Evolutionary conservation across 768 basidiomycete species (phyloP).

Genomic region (Suillus brevipes): DNA sequence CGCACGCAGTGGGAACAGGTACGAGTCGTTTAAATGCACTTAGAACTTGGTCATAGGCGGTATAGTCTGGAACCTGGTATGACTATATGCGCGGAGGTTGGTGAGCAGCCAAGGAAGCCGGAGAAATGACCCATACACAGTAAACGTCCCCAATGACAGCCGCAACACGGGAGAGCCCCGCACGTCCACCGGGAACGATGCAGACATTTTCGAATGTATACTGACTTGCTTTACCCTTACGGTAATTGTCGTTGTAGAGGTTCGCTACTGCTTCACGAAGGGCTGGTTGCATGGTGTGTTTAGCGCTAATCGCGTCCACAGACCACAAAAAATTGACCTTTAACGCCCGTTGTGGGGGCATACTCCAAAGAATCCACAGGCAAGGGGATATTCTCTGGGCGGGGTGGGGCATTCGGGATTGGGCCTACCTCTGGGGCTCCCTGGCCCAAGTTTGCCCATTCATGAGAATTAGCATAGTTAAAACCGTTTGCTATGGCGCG

Average conservation of each 20-base stretch:
- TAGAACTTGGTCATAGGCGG: constrained; percentile 82
- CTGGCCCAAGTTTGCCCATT: constrained; percentile 91
- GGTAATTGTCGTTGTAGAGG: constrained; percentile 86
- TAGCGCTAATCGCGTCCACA: constrained; percentile 2
- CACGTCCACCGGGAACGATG: constrained; percentile 91
- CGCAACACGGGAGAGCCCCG: constrained; percentile 87
- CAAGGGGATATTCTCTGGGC: constrained; percentile 64
- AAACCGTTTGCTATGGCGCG: constrained; percentile 96
- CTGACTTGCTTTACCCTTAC: constrained; percentile 75
- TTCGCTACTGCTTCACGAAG: constrained; percentile 89
- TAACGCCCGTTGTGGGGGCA: constrained; percentile 91
- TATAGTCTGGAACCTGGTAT: constrained; percentile 92
- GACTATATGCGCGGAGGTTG: constrained; percentile 43
- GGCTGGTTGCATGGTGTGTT: constrained; percentile 37
- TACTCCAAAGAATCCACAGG: constrained; percentile 81
- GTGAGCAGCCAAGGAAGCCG: neutral
- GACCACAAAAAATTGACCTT: constrained; percentile 43
- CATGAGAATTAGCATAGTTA: constrained; percentile 71
- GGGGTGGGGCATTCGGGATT: constrained; percentile 70
- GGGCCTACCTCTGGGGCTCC: constrained; percentile 88
- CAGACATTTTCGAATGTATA: constrained; percentile 94
- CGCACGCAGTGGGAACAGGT: constrained; percentile 86
- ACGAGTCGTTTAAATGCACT: constrained; percentile 87
- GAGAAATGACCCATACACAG: constrained; percentile 45
- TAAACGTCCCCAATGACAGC: constrained; percentile 92